Percentiles rank a stretch among this genome's conserved stretches.
Evolutionary conservation across 2,329 filamentous ascomycete genomes (phyloP).

Genomic region (Colletotrichum tamarilloi): DNA sequence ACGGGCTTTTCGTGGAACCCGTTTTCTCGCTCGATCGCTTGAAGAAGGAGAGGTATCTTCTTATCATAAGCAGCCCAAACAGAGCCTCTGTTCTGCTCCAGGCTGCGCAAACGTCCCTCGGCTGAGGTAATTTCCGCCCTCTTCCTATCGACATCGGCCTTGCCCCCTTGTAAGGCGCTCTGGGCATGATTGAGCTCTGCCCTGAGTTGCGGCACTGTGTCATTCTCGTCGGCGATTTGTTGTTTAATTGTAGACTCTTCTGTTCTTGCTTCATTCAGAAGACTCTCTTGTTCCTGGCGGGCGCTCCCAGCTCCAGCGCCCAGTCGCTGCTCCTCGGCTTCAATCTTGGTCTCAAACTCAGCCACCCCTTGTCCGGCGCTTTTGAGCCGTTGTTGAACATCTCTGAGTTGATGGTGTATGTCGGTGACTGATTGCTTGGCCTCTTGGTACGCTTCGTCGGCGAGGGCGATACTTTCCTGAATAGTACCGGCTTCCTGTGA

Average conservation of each 20-base stretch:
- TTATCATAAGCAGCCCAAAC: slow-evolving; percentile 73
- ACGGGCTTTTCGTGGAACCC: slow-evolving; percentile 79
- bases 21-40: slow-evolving; percentile 74
- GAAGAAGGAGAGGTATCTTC: slow-evolving; percentile 72
- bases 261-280: slow-evolving; percentile 38
- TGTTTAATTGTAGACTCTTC: slow-evolving; percentile 36
- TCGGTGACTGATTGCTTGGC: slow-evolving; percentile 65
- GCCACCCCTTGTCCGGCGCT: slow-evolving; percentile 59
- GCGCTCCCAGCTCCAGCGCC: slow-evolving; percentile 76
- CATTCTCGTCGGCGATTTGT: not conserved
- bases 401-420: slow-evolving; percentile 69
- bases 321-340: slow-evolving; percentile 70
- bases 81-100: slow-evolving; percentile 52
- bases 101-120: slow-evolving; percentile 22
- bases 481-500: slow-evolving; percentile 9
- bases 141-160: slow-evolving; percentile 20
- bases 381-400: slow-evolving; percentile 70
- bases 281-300: slow-evolving; percentile 58
- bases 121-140: slow-evolving; percentile 37
- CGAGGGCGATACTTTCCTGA: slow-evolving; percentile 5
- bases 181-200: slow-evolving; percentile 11
- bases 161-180: not conserved
- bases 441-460: slow-evolving; percentile 56
- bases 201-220: slow-evolving; percentile 6
- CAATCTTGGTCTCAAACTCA: slow-evolving; percentile 59